Percentiles rank a stretch among this genome's conserved stretches.
Evolutionary conservation across 2,329 filamentous ascomycete genomes (phyloP).

Genomic region (Pseudogymnoascus sp.): DNA sequence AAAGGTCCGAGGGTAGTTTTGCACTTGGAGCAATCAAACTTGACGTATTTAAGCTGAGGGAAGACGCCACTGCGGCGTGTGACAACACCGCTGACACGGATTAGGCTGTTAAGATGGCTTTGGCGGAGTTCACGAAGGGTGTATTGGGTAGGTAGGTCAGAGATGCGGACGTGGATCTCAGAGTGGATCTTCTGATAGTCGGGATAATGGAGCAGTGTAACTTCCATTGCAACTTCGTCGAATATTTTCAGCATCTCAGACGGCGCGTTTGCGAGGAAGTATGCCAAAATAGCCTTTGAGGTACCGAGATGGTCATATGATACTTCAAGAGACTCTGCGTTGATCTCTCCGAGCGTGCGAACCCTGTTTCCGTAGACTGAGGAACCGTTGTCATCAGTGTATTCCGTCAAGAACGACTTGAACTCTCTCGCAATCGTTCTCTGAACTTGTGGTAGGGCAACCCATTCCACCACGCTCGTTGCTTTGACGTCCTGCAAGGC

Average conservation of each 20-base stretch:
- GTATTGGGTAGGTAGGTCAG: conserved; percentile 88
- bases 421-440: conserved; percentile 93
- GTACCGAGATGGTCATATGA: conserved; percentile 88
- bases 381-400: conserved; percentile 78
- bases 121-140: conserved; percentile 92
- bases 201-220: conserved; percentile 89
- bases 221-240: conserved; percentile 93
- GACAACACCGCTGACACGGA: conserved; percentile 90
- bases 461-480: conserved; percentile 89
- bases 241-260: conserved; percentile 95
- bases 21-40: conserved; percentile 95
- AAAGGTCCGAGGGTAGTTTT: conserved; percentile 88
- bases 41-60: conserved; percentile 95
- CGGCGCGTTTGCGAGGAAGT: conserved; percentile 92
- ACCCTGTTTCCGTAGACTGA: conserved; percentile 96
- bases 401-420: conserved; percentile 94
- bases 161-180: conserved; percentile 95
- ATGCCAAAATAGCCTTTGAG: conserved; percentile 87
- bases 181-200: conserved; percentile 97
- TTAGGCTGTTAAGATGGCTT: conserved; percentile 89
- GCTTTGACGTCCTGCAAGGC: conserved; percentile 90
- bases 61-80: conserved; percentile 93
- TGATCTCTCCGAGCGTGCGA: conserved; percentile 90
- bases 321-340: conserved; percentile 91
- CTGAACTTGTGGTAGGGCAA: conserved; percentile 81